A percentile compares a stretch with the other conserved stretches of the same genome.
Evolutionary conservation across 148 eudicot genomes (phyloP).

Genomic region (Rhododendron molle): DNA sequence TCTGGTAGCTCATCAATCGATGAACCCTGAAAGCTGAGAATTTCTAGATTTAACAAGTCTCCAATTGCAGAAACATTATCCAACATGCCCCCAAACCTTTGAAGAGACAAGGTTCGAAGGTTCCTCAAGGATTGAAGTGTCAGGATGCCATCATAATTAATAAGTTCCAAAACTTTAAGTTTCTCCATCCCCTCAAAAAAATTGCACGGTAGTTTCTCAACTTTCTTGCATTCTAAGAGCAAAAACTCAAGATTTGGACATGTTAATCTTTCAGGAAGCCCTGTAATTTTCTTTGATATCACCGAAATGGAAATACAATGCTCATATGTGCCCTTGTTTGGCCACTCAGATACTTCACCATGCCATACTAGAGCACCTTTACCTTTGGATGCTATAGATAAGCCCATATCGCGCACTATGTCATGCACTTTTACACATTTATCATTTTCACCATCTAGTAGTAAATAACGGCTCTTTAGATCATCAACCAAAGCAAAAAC

Average conservation of each 20-base stretch:
- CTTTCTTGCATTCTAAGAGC: constrained; percentile 8
- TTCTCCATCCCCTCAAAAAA: constrained; percentile 34
- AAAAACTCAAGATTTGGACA: constrained; percentile 28
- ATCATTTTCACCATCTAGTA: constrained; percentile 10
- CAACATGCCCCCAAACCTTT: constrained; percentile 15
- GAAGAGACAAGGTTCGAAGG: constrained; percentile 27
- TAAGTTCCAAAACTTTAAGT: constrained; percentile 31
- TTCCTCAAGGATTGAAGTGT: constrained; percentile 29
- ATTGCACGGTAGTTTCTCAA: constrained; percentile 9
- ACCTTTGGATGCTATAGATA: constrained; percentile 30
- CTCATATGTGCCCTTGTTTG: constrained; percentile 8
- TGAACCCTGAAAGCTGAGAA: constrained; percentile 34
- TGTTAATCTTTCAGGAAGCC: constrained; percentile 17
- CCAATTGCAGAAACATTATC: constrained; percentile 21
- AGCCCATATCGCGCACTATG: not conserved
- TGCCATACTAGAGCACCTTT: constrained; percentile 27
- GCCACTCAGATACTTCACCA: constrained; percentile 29
- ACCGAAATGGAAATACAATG: constrained; percentile 34
- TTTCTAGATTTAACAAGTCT: constrained; percentile 30
- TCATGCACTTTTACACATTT: not conserved
- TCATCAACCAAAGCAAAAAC: constrained; percentile 25
- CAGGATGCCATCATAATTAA: constrained; percentile 9
- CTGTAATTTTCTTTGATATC: constrained; percentile 14
- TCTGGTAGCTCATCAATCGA: constrained; percentile 22
- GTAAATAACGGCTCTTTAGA: constrained; percentile 29